Base-by-base conservation (phyloP, 352 stramenopile species). In the Globisporangium paddicum region DNA sequence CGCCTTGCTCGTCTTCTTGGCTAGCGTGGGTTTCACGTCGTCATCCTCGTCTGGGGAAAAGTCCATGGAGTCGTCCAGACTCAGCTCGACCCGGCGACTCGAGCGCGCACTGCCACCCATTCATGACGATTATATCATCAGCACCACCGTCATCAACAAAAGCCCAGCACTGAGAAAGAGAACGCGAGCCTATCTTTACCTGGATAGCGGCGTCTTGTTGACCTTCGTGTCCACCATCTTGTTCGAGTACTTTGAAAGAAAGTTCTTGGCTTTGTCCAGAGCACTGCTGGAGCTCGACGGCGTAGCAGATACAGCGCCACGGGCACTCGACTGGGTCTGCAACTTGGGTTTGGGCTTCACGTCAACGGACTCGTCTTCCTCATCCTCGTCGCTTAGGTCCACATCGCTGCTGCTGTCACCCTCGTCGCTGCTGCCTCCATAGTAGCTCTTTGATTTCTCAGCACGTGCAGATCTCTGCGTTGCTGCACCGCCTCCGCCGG, bases 211-310 rank as follows among this genome's bases (percentile, higher is more conserved):
- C 10, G 30, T 38, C 28, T 60, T 54, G 13, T 25, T 57, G n/a
- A 44, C 32, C 21, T 67, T 68, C 2, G 58, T 60, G 6, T 67
- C 42, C 1, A 49, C 37, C 19, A 47, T 28, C 62, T 71, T 80
- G 53, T 55, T 67, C 37, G 79, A 85, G 64, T 90, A 90, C 62
- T 85, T 90, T 21, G 80, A 87, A 37, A 90, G 61, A 55, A 88
- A 87, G 30, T 57, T 86, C 68, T 87, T 88, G 25, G 77, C 78
- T 53, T 83, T 88, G 62, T 90, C 80, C 19, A 90, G 58, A 21
- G 74, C 80, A 58, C 56, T 85, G 18, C 58, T 58, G 25, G 46
- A 52, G 46, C 25, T 52, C 16, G 46, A 52, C 26, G 28, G 14
- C 26, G 11, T 13, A 1, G 23, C 18, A 10, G 18, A 23, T 23